These are phyloP conservation scores for Trametes punicea DNA, from an alignment of 768 basidiomycete species.

Conservation along the genomic window DNA sequence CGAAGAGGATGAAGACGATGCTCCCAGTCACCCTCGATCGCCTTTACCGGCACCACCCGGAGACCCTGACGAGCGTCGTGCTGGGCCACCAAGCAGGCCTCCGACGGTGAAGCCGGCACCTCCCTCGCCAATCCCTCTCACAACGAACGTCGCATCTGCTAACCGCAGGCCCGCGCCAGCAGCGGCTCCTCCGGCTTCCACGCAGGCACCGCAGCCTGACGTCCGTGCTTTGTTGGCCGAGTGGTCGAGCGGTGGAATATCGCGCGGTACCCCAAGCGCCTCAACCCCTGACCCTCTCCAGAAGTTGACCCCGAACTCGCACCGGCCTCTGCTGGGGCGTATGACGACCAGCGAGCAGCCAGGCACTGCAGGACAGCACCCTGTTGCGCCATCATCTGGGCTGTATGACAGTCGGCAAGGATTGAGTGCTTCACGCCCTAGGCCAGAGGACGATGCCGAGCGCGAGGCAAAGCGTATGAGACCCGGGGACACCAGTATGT, in stretches of 20 bases:
- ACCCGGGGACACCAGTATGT: neutral
- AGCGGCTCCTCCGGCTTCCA: neutral
- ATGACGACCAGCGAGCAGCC: neutral
- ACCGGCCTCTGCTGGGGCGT: neutral
- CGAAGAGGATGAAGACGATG: neutral
- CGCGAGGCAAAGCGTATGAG: neutral
- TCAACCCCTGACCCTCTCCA: neutral
- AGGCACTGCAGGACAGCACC: too few relatives aligned
- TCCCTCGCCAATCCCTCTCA: neutral
- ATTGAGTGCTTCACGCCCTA: too few relatives aligned
- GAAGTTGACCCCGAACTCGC: neutral
- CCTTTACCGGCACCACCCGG: too few relatives aligned
- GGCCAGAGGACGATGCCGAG: neutral
- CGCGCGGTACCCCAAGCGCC: too few relatives aligned
- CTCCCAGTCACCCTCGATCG: neutral
- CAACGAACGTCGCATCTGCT: neutral
- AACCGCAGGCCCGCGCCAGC: neutral
- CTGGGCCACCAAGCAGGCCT: neutral
- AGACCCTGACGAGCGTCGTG: neutral
- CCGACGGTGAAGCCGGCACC: neutral
- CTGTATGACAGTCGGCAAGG: too few relatives aligned
- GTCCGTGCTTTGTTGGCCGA: conserved; percentile 2
- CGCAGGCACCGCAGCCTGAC: neutral
- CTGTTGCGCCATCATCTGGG: too few relatives aligned
- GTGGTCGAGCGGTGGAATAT: neutral